Conservation (phyloP, 1,139 yeast genomes). For the Blastobotrys petasosporus region DNA sequence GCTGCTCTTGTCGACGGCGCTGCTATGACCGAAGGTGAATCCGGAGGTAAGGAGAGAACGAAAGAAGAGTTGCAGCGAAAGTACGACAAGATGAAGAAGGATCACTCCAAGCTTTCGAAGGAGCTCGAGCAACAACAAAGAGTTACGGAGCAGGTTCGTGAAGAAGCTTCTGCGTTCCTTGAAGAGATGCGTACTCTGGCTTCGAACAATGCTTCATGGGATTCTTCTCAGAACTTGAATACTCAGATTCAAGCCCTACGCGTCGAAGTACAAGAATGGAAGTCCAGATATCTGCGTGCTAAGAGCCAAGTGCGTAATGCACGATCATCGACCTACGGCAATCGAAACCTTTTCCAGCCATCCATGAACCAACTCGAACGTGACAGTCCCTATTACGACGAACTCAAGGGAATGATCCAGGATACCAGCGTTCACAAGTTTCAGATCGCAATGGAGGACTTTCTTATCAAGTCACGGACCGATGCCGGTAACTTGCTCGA, state of each 20-base stretch:
- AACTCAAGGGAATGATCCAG: slow-evolving; percentile 24
- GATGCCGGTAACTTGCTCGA: slow-evolving; percentile 26
- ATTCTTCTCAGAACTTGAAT: slow-evolving; percentile 24
- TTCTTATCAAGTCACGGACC: slow-evolving; percentile 27
- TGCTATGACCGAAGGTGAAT: slow-evolving; percentile 1
- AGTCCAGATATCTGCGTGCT: slow-evolving; percentile 30
- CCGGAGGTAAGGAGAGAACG: not conserved
- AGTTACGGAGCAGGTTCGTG: slow-evolving; percentile 38
- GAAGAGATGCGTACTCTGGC: slow-evolving; percentile 38
- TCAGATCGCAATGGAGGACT: slow-evolving; percentile 33
- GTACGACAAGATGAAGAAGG: slow-evolving; percentile 20
- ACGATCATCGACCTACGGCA: slow-evolving; percentile 26
- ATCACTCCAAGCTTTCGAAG: slow-evolving; percentile 21
- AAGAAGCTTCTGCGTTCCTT: slow-evolving; percentile 37
- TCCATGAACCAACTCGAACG: slow-evolving; percentile 18
- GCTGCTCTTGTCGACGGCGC: slow-evolving; percentile 3
- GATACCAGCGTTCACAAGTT: slow-evolving; percentile 27
- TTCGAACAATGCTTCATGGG: slow-evolving; percentile 20
- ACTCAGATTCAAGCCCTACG: slow-evolving; percentile 30
- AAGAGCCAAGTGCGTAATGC: slow-evolving; percentile 30
- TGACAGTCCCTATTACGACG: slow-evolving; percentile 22
- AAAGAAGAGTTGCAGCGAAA: slow-evolving; percentile 14
- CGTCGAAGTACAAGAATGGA: slow-evolving; percentile 36
- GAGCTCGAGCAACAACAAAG: slow-evolving; percentile 34
- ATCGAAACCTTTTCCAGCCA: slow-evolving; percentile 18